These are phyloP conservation scores for Dothiorella sarmentorum DNA, from an alignment of 2,329 filamentous ascomycete genomes.

Conservation along the genomic window DNA sequence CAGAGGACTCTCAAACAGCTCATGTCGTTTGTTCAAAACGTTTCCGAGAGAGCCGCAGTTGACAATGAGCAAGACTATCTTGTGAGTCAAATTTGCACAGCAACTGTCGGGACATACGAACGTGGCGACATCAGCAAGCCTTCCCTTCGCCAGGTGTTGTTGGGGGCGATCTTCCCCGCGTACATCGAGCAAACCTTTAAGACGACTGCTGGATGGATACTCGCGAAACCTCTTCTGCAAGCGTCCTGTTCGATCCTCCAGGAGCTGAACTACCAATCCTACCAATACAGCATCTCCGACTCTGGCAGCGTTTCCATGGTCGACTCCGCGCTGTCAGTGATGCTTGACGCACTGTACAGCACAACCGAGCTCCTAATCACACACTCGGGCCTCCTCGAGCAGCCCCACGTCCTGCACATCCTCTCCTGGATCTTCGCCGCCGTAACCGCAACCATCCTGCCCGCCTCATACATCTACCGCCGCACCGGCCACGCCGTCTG, in stretches of 20 bases:
- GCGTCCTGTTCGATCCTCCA: slow-evolving; percentile 44
- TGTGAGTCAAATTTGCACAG: slow-evolving; percentile 50
- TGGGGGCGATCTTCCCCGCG: slow-evolving; percentile 55
- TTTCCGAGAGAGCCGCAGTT: slow-evolving; percentile 56
- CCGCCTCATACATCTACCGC: slow-evolving; percentile 48
- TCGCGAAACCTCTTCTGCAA: slow-evolving; percentile 52
- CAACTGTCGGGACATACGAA: slow-evolving; percentile 47
- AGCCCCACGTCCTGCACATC: slow-evolving; percentile 39
- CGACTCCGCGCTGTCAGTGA: slow-evolving; percentile 36
- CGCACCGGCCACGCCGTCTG: slow-evolving; percentile 25
- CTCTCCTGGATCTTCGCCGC: slow-evolving; percentile 40
- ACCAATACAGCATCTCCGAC: slow-evolving; percentile 45
- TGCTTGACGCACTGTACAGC: slow-evolving; percentile 28
- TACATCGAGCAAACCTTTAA: slow-evolving; percentile 52
- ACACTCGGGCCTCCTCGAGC: slow-evolving; percentile 34
- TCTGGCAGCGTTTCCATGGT: slow-evolving; percentile 39
- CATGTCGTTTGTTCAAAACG: slow-evolving; percentile 56
- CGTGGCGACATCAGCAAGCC: slow-evolving; percentile 39
- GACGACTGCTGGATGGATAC: slow-evolving; percentile 48
- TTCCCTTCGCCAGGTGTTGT: slow-evolving; percentile 50
- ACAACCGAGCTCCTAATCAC: slow-evolving; percentile 37
- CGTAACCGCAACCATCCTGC: slow-evolving; percentile 39
- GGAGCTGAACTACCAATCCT: slow-evolving; percentile 45
- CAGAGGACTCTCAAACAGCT: slow-evolving; percentile 52
- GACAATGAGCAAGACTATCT: slow-evolving; percentile 58